Conservation (phyloP, 164 flowering plant species). For the Pachysandra terminalis region DNA sequence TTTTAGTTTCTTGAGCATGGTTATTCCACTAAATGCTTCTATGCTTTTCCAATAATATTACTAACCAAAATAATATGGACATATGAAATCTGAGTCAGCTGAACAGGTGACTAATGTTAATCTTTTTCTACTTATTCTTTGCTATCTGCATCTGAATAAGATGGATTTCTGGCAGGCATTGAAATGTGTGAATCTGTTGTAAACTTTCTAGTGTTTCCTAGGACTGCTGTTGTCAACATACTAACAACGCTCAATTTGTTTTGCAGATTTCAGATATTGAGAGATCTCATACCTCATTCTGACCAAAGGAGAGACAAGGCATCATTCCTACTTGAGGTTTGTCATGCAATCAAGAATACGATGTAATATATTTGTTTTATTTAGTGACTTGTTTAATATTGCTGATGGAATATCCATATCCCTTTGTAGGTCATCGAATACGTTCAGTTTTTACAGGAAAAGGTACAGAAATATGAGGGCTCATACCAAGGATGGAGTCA, state of each 20-base stretch:
- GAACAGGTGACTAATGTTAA: no score
- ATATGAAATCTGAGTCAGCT: no score
- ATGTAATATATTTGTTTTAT: not conserved
- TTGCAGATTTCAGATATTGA: conserved; percentile 83
- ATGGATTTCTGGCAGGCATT: not conserved
- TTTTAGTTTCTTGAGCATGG: no score
- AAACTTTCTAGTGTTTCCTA: not conserved
- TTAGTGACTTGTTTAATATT: not conserved
- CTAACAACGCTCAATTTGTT: conserved; percentile 6
- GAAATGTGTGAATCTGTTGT: not conserved
- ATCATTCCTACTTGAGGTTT: conserved; percentile 86
- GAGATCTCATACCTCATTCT: conserved; percentile 79
- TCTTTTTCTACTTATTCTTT: not conserved
- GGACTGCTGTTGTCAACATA: not conserved
- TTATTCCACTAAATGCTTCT: no score
- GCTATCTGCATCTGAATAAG: not conserved
- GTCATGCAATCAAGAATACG: not conserved
- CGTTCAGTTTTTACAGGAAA: conserved; percentile 71
- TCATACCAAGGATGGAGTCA: conserved; percentile 58
- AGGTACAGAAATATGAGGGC: conserved; percentile 57
- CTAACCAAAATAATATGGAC: no score
- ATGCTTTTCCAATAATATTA: no score
- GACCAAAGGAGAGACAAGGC: conserved; percentile 98
- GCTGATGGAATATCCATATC: not conserved
- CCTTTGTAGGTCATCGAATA: conserved; percentile 75